Conservation (phyloP, 371 early-diverging fungal genomes). For the Rhizomucor pusillus region DNA sequence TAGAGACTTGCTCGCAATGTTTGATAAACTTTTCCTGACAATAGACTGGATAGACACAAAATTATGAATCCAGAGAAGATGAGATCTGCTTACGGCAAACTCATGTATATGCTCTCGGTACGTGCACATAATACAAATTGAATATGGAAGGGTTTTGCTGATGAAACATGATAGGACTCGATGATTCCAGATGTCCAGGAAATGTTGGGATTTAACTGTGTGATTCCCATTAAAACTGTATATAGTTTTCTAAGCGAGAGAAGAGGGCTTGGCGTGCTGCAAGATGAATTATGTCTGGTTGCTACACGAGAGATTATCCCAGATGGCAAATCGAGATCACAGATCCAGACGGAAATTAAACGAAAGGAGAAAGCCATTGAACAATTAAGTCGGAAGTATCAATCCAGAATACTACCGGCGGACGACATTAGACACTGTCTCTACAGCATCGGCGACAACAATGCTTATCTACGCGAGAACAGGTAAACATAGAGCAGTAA, state of each 20-base stretch:
- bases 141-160: neutral
- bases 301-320: conserved; percentile 92
- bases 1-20: neutral
- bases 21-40: neutral
- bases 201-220: conserved; percentile 79
- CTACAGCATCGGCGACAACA: conserved; percentile 95
- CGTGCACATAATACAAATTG: conserved; percentile 4
- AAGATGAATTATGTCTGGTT: conserved; percentile 73
- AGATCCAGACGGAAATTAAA: conserved; percentile 84
- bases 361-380: conserved; percentile 92
- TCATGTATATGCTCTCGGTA: conserved; percentile 87
- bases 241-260: conserved; percentile 68
- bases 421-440: conserved; percentile 87
- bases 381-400: conserved; percentile 75
- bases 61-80: conserved; percentile 98
- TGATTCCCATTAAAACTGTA: conserved; percentile 87
- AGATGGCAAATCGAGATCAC: conserved; percentile 71
- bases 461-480: conserved; percentile 86
- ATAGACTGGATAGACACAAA: conserved; percentile 62
- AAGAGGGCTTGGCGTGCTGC: conserved; percentile 64
- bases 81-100: conserved; percentile 92
- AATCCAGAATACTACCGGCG: conserved; percentile 43
- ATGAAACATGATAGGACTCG: conserved; percentile 62
- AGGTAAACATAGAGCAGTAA: conserved; percentile 40
- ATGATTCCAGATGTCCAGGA: conserved; percentile 83